Evolutionary conservation across 2,329 filamentous ascomycete species (phyloP).

Genomic region (Parafenestella ontariensis): DNA sequence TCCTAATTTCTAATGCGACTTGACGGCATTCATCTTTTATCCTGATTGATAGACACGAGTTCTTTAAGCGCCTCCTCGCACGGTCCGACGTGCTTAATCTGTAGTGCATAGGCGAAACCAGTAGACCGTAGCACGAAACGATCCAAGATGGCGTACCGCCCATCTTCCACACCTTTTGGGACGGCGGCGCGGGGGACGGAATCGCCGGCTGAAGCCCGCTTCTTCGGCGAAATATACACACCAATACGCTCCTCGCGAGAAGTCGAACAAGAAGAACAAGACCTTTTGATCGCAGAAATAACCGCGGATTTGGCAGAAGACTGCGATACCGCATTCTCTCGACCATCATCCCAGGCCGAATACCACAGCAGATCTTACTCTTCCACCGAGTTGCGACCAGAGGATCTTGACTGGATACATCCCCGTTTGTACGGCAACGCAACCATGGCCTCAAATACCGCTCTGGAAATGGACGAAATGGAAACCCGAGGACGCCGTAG

Average conservation of each 20-base stretch:
- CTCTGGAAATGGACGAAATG: constrained; percentile 13
- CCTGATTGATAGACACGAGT: background rate
- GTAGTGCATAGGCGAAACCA: background rate
- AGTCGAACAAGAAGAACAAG: constrained; percentile 7
- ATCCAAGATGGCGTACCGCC: constrained; percentile 1
- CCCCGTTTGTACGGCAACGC: constrained; percentile 7
- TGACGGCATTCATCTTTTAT: constrained; percentile 4
- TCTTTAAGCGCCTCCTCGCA: background rate
- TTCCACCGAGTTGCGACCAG: constrained; percentile 9
- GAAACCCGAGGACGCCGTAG: background rate
- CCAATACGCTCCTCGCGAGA: background rate
- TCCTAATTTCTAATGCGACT: background rate
- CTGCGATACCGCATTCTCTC: constrained; percentile 20
- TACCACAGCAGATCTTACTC: constrained; percentile 11
- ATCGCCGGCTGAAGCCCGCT: background rate
- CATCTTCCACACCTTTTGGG: background rate
- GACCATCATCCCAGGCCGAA: constrained; percentile 12
- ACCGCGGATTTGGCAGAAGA: constrained; percentile 25
- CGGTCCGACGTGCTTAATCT: background rate
- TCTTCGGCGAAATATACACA: background rate
- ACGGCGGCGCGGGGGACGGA: background rate
- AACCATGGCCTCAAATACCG: constrained; percentile 8
- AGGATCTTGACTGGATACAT: constrained; percentile 12
- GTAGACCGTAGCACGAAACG: background rate
- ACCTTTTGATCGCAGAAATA: constrained; percentile 20